Evolutionary conservation across 345 rosid species (phyloP).

Genomic region (Euphorbia pulcherrima): DNA sequence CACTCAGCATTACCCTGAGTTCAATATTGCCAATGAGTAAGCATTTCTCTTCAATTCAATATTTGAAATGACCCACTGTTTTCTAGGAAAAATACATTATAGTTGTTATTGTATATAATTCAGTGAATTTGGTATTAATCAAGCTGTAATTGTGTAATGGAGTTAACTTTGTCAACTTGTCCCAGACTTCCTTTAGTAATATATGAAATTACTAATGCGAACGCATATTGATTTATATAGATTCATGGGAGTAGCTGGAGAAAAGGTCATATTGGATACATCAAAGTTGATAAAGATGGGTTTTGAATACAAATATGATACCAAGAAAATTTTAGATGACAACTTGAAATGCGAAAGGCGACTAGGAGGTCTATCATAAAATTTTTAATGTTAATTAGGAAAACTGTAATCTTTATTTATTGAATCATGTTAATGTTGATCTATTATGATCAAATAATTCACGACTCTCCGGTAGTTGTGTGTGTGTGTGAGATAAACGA

Average conservation of each 20-base stretch:
- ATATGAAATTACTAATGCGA: too few relatives aligned
- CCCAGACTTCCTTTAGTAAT: too few relatives aligned
- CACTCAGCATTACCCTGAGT: conserved; percentile 12
- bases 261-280: conserved; percentile 4
- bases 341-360: conserved; percentile 23
- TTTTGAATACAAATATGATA: conserved; percentile 23
- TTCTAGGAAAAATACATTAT: too few relatives aligned
- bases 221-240: too few relatives aligned
- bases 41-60: background rate
- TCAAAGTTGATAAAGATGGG: conserved; percentile 28
- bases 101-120: too few relatives aligned
- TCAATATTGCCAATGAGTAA: conserved; percentile 20
- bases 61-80: background rate
- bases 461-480: too few relatives aligned
- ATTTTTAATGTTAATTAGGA: too few relatives aligned
- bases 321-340: conserved; percentile 25
- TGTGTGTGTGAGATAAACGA: too few relatives aligned
- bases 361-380: conserved; percentile 17
- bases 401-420: too few relatives aligned
- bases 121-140: too few relatives aligned
- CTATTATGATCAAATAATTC: too few relatives aligned
- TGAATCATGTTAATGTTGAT: too few relatives aligned
- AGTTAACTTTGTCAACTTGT: background rate
- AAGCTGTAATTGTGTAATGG: background rate
- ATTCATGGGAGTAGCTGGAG: conserved; percentile 11